Evolutionary conservation across 2,329 filamentous ascomycete species (phyloP).

Genomic region (Scedosporium boydii): DNA sequence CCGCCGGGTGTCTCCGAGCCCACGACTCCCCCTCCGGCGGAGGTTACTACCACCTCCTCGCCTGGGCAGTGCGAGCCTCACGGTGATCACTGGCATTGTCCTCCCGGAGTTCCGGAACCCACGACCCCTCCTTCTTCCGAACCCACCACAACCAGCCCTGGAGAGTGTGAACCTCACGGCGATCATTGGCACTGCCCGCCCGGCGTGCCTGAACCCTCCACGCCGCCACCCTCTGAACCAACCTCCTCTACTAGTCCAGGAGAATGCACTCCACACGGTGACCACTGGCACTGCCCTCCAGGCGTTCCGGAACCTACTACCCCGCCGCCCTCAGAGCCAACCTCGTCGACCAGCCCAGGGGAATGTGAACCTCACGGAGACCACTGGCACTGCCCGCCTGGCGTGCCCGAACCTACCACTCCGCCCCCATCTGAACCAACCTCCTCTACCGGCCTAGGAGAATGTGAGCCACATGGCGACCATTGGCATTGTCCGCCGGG

Average conservation of each 20-base stretch:
- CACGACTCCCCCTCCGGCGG: neutral
- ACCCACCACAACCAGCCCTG: neutral
- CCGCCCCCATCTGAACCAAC: neutral
- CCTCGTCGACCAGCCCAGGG: neutral
- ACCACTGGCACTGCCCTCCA: conserved; percentile 12
- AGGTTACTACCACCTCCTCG: neutral
- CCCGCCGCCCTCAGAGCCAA: neutral
- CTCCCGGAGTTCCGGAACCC: conserved; percentile 9
- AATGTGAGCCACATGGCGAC: conserved; percentile 9
- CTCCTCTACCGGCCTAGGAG: neutral
- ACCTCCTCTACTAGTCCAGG: neutral
- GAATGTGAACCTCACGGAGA: conserved; percentile 10
- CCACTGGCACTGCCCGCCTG: conserved; percentile 13
- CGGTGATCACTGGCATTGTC: conserved; percentile 12
- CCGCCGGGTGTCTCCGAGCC: conserved; percentile 1
- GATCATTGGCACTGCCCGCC: conserved; percentile 12
- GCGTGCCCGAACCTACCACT: conserved; percentile 8
- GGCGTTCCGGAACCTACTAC: conserved; percentile 9
- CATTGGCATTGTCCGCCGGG: conserved; percentile 10
- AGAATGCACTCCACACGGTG: conserved; percentile 8
- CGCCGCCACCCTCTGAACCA: conserved; percentile 1
- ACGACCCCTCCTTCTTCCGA: conserved; percentile 7
- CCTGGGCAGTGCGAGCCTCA: conserved; percentile 9
- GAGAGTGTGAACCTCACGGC: conserved; percentile 6
- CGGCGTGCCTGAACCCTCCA: conserved; percentile 9